Evolutionary conservation across 345 rosid genomes (phyloP).

Genomic region (Populus nigra): DNA sequence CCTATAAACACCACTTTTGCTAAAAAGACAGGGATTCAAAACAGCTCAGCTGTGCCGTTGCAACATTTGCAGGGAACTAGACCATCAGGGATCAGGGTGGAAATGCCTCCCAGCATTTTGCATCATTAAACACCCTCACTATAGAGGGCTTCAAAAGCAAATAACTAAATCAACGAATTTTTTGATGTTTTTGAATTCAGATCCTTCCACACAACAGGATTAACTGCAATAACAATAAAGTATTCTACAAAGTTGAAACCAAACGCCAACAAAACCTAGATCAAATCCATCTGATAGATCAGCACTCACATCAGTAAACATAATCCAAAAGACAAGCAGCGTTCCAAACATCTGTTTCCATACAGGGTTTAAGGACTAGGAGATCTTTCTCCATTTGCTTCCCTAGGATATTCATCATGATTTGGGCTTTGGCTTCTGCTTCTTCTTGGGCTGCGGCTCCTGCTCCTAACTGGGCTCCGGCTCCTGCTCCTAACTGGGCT

Average conservation of each 20-base stretch:
- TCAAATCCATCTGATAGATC: conserved; percentile 10
- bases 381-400: conserved; percentile 53
- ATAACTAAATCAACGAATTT: neutral
- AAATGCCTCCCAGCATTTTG: neutral
- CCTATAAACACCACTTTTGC: neutral
- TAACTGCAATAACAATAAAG: conserved; percentile 7
- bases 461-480: conserved; percentile 15
- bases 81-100: neutral
- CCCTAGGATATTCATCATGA: conserved; percentile 34
- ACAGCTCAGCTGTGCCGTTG: neutral
- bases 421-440: conserved; percentile 34
- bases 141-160: neutral
- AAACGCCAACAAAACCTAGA: conserved; percentile 8
- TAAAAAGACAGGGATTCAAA: neutral
- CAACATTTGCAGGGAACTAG: neutral
- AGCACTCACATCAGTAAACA: neutral
- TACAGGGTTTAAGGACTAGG: conserved; percentile 52
- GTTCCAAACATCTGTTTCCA: neutral
- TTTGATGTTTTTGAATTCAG: neutral
- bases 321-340: conserved; percentile 5
- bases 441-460: conserved; percentile 21
- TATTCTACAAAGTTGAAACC: conserved; percentile 2
- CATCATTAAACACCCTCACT: neutral
- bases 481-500: conserved; percentile 4
- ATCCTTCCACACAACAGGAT: neutral